A percentile compares a stretch with the other conserved stretches of the same genome.
These are phyloP conservation scores for Capronia coronata DNA, from an alignment of 2,329 filamentous ascomycete species.

Conservation along the genomic window DNA sequence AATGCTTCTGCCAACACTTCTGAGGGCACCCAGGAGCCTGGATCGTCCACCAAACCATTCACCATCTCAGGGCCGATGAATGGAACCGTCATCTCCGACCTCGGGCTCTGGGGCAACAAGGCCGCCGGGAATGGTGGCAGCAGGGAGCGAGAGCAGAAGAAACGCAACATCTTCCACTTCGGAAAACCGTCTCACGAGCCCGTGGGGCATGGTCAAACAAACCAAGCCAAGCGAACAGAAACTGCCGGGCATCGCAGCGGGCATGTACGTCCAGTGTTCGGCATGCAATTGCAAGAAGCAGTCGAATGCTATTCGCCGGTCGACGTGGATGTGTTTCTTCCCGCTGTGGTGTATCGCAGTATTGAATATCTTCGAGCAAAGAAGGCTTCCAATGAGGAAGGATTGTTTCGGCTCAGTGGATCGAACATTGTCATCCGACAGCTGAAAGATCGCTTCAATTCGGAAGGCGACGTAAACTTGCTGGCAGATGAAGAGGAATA, in stretches of 20 bases:
- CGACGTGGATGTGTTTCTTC: conserved; percentile 68
- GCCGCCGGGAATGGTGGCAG: conserved; percentile 45
- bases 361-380: conserved; percentile 86
- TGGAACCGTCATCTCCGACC: conserved; percentile 73
- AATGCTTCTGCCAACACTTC: conserved; percentile 29
- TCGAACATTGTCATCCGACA: conserved; percentile 91
- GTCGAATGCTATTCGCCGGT: conserved; percentile 69
- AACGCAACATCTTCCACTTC: conserved; percentile 27
- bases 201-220: conserved; percentile 8
- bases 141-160: conserved; percentile 47
- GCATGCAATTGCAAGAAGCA: conserved; percentile 75
- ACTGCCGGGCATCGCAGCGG: conserved; percentile 15
- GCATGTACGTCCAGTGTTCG: conserved; percentile 65
- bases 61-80: conserved; percentile 85
- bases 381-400: conserved; percentile 77
- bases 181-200: conserved; percentile 24
- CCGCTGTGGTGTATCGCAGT: conserved; percentile 89
- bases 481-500: conserved; percentile 77
- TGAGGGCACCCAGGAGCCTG: conserved; percentile 28
- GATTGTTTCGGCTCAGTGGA: conserved; percentile 94
- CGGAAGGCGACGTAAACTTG: conserved; percentile 83
- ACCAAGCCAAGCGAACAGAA: conserved; percentile 14
- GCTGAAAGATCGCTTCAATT: conserved; percentile 87
- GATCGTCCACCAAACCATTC: conserved; percentile 32
- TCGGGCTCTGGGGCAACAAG: conserved; percentile 80